Evolutionary conservation across 1,139 yeast species (phyloP).

Genomic region (Taphrina communis): DNA sequence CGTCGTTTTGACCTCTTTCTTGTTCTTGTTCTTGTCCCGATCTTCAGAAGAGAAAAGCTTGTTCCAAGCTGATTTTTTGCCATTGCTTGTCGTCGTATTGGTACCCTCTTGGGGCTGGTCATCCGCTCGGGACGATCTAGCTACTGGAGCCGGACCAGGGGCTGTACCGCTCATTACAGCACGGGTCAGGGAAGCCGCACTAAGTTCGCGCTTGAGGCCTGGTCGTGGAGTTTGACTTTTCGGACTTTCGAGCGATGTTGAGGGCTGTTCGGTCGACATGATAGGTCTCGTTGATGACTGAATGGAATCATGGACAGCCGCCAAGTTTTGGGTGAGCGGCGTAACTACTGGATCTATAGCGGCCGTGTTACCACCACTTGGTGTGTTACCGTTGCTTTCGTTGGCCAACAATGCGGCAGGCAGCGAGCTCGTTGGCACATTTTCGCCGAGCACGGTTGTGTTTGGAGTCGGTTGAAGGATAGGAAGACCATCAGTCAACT

Average conservation of each 20-base stretch:
- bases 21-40: slow-evolving; percentile 14
- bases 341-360: neutral
- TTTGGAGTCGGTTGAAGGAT: neutral
- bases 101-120: neutral
- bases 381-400: neutral
- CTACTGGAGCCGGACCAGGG: slow-evolving; percentile 4
- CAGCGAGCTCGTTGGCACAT: neutral
- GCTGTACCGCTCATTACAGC: slow-evolving; percentile 39
- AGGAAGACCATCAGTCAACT: neutral
- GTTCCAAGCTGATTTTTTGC: slow-evolving; percentile 37
- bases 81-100: neutral
- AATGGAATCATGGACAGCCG: neutral
- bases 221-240: slow-evolving; percentile 17
- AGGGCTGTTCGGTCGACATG: neutral
- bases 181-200: slow-evolving; percentile 38
- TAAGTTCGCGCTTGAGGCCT: slow-evolving; percentile 26
- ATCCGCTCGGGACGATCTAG: neutral
- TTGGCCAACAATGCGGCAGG: neutral
- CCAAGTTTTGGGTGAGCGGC: neutral
- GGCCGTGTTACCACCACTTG: neutral
- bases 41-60: slow-evolving; percentile 33
- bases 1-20: slow-evolving; percentile 7
- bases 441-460: neutral
- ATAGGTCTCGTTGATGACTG: neutral
- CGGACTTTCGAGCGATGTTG: slow-evolving; percentile 1